Evolutionary conservation across 768 basidiomycete species (phyloP).

Genomic region (Suillus sp.): DNA sequence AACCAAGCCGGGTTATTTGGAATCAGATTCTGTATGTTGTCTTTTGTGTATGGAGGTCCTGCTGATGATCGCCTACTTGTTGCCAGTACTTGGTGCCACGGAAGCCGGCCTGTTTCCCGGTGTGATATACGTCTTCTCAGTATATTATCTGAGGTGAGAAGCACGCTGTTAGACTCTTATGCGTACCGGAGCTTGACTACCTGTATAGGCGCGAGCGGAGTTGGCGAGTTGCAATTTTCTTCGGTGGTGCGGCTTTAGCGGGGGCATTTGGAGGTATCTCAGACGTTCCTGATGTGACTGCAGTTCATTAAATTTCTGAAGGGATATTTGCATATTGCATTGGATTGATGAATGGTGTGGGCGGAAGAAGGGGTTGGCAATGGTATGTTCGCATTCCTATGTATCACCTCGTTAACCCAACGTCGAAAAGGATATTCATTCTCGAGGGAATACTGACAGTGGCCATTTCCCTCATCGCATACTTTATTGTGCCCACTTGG

Average conservation of each 20-base stretch:
- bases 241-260: constrained; percentile 61
- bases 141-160: constrained; percentile 52
- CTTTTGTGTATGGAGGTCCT: background rate
- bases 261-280: constrained; percentile 62
- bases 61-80: background rate
- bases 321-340: constrained; percentile 61
- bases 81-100: constrained; percentile 52
- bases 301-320: constrained; percentile 19
- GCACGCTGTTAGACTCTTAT: background rate
- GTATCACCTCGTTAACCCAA: background rate
- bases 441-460: constrained; percentile 57
- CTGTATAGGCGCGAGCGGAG: constrained; percentile 52
- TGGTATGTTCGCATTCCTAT: constrained; percentile 38
- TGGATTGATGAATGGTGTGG: constrained; percentile 61
- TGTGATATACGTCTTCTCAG: constrained; percentile 58
- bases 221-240: constrained; percentile 63
- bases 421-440: constrained; percentile 53
- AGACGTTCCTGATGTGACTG: background rate
- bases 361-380: constrained; percentile 62
- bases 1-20: constrained; percentile 56
- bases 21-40: constrained; percentile 51
- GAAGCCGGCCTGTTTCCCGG: constrained; percentile 66
- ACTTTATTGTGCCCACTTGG: constrained; percentile 61
- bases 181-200: background rate
- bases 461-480: constrained; percentile 47